Conservation (phyloP, 306 rosid genomes). For the Biancaea sappan region DNA sequence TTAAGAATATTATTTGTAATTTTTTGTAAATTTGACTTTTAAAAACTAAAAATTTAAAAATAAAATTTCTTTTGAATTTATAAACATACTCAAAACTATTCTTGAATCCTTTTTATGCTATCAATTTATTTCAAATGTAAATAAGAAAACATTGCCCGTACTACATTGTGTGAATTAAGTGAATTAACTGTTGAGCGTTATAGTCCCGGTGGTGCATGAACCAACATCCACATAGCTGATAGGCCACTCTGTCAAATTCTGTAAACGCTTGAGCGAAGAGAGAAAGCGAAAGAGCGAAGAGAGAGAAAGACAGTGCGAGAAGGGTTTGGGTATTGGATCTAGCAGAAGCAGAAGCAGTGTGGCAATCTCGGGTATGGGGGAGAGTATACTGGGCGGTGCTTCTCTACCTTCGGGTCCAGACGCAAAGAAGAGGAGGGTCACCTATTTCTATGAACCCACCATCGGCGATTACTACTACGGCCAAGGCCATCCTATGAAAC, state of each 20-base stretch:
- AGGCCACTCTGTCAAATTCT: too few relatives aligned
- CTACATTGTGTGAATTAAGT: too few relatives aligned
- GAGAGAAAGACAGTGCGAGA: neutral
- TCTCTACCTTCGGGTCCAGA: constrained; percentile 64
- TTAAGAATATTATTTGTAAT: too few relatives aligned
- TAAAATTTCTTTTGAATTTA: too few relatives aligned
- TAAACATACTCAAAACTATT: too few relatives aligned
- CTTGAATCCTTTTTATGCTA: too few relatives aligned
- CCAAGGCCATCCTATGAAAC: constrained; percentile 87
- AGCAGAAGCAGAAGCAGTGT: neutral
- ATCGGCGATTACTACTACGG: constrained; percentile 86
- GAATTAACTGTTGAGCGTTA: neutral
- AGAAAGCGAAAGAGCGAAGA: too few relatives aligned
- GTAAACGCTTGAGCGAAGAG: neutral
- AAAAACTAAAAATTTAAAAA: too few relatives aligned
- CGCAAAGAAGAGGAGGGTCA: constrained; percentile 65
- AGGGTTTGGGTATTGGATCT: constrained; percentile 25
- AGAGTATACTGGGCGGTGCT: constrained; percentile 43
- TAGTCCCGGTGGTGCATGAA: neutral
- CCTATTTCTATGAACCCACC: constrained; percentile 77
- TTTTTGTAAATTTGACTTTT: too few relatives aligned
- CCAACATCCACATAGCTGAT: too few relatives aligned
- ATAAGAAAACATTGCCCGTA: too few relatives aligned
- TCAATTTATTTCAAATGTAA: too few relatives aligned
- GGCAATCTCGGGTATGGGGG: constrained; percentile 34